Percentiles rank a stretch among this genome's conserved stretches.
phyloP scores from a whole-genome alignment of 2,329 filamentous ascomycete species.

The Aphanoascus verrucosus region DNA sequence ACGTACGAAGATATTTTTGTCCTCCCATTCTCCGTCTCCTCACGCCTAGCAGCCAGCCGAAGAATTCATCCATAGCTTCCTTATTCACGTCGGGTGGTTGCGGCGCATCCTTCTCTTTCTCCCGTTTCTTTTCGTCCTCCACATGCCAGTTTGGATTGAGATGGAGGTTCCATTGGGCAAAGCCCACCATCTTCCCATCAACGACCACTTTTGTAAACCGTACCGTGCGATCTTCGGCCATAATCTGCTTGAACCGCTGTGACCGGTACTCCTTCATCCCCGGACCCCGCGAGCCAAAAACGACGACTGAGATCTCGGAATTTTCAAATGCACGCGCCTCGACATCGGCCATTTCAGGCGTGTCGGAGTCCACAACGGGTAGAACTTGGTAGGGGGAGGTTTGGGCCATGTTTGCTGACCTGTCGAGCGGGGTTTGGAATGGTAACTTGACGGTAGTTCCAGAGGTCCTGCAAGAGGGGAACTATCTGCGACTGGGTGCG shows the following conservation, averaged over 20 bases:
- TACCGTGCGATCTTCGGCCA: constrained; percentile 1
- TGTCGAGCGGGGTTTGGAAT: too few relatives aligned
- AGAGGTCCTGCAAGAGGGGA: too few relatives aligned
- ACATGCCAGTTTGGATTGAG: constrained; percentile 12
- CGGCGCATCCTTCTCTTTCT: constrained; percentile 7
- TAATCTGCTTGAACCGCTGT: constrained; percentile 1
- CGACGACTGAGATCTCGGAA: constrained; percentile 4
- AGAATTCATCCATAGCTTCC: constrained; percentile 14
- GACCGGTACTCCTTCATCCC: constrained; percentile 1
- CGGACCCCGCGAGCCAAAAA: constrained; percentile 5
- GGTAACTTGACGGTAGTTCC: background rate
- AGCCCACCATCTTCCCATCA: constrained; percentile 16
- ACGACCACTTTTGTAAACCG: constrained; percentile 7
- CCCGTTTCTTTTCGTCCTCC: constrained; percentile 9
- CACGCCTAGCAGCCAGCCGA: constrained; percentile 12
- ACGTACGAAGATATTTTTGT: constrained; percentile 13
- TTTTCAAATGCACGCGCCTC: constrained; percentile 29
- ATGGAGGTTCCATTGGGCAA: constrained; percentile 16
- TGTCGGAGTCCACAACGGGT: constrained; percentile 15
- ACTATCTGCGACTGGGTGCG: too few relatives aligned
- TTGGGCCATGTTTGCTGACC: background rate
- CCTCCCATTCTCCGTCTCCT: constrained; percentile 15
- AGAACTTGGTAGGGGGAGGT: constrained; percentile 14
- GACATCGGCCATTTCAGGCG: constrained; percentile 22
- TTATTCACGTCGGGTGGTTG: constrained; percentile 11